phyloP scores from a whole-genome alignment of 371 early-diverging fungal species.

The Mucor mucedo region DNA sequence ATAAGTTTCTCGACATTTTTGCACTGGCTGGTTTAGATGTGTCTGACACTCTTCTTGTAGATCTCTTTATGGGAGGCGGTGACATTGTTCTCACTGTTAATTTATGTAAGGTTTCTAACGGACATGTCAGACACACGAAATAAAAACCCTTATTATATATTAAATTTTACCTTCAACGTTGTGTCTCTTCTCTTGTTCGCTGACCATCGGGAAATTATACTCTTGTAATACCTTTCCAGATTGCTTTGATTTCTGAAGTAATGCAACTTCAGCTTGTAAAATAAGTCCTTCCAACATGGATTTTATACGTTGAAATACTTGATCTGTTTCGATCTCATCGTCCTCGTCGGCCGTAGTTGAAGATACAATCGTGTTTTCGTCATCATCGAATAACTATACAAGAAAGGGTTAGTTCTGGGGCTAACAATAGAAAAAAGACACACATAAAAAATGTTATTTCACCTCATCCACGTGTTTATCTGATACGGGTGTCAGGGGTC shows the following conservation, averaged over 20 bases:
- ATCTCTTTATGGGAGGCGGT: not conserved
- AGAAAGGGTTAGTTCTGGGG: too few species aligned
- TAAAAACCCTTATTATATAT: too few species aligned
- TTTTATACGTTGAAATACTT: constrained; percentile 32
- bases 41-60: constrained; percentile 26
- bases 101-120: constrained; percentile 20
- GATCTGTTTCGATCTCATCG: constrained; percentile 29
- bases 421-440: too few species aligned
- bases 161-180: constrained; percentile 15
- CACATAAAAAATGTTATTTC: too few species aligned
- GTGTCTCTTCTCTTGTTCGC: constrained; percentile 18
- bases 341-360: constrained; percentile 11
- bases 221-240: constrained; percentile 33
- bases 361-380: not conserved
- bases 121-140: not conserved
- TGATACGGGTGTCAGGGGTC: constrained; percentile 35
- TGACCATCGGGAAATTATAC: constrained; percentile 1
- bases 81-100: constrained; percentile 12
- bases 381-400: constrained; percentile 9
- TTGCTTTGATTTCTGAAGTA: constrained; percentile 32
- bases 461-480: constrained; percentile 27
- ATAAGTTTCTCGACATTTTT: constrained; percentile 21
- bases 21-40: constrained; percentile 11
- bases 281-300: constrained; percentile 33
- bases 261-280: constrained; percentile 33